phyloP scores from a whole-genome alignment of 805 yeast genomes.

The Diddensiella transvaalensis region DNA sequence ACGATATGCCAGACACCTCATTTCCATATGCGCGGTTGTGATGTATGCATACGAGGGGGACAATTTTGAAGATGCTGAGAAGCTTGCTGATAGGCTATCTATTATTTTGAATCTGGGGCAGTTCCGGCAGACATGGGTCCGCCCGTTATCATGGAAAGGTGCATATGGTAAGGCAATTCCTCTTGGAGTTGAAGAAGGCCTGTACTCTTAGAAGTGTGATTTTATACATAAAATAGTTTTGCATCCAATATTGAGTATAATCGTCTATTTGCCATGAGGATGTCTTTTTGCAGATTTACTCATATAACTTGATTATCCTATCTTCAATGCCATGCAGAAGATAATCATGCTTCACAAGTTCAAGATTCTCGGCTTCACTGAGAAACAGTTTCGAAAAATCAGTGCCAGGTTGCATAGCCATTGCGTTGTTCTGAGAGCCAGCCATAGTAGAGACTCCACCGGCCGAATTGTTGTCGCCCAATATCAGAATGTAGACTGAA shows the following conservation, averaged over 20 bases:
- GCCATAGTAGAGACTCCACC: slow-evolving; percentile 29
- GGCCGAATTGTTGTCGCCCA: slow-evolving; percentile 43
- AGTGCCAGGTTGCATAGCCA: slow-evolving; percentile 45
- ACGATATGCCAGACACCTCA: slow-evolving; percentile 4
- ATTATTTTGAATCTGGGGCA: slow-evolving; percentile 27
- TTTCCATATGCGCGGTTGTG: slow-evolving; percentile 32
- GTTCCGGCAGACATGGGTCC: slow-evolving; percentile 35
- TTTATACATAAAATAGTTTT: not conserved
- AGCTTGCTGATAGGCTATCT: slow-evolving; percentile 41
- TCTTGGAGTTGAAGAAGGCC: slow-evolving; percentile 68
- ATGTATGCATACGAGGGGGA: slow-evolving; percentile 86
- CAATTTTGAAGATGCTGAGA: slow-evolving; percentile 66
- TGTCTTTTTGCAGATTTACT: not conserved
- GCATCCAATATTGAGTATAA: too few species aligned
- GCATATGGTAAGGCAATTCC: slow-evolving; percentile 77
- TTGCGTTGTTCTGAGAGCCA: slow-evolving; percentile 21
- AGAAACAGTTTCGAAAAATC: slow-evolving; percentile 58
- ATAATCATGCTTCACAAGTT: slow-evolving; percentile 54
- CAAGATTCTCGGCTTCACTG: slow-evolving; percentile 70
- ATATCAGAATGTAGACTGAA: slow-evolving; percentile 69
- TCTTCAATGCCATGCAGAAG: slow-evolving; percentile 60
- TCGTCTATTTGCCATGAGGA: not conserved
- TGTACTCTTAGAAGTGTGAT: slow-evolving; percentile 68
- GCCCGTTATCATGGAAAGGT: slow-evolving; percentile 80
- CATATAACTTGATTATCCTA: slow-evolving; percentile 37